Base-by-base conservation (phyloP, 2,329 filamentous ascomycete genomes). In the Colletotrichum paranaense region DNA sequence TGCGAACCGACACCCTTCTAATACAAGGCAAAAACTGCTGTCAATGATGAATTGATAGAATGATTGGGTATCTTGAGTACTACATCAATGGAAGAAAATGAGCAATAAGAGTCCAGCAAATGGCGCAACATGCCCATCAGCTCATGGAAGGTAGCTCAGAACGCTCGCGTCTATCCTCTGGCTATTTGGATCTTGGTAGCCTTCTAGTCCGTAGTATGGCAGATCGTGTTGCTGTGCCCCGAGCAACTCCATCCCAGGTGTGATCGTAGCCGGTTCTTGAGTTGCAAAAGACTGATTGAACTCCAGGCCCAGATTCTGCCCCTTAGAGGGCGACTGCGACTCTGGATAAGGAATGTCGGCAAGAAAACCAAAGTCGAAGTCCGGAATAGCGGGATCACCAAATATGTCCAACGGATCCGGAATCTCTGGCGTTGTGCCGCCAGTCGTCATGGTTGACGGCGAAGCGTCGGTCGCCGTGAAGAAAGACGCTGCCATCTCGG, bases 361-460 rank as follows among this genome's bases (percentile, higher is more conserved):
- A 0, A 71, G 22, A 28, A 73, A 71, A 0, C 42, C 22, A 9
- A 73, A 73, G 32, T 73, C 62, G n/a, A 73, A 73, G 35, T 73
- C 71, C 35, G 71, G 71, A 3, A 66, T 65, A 22, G 59, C 7
- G 1, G 62, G 56, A 16, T 70, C 49, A 12, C 16, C 32, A 5
- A 73, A 71, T 4, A 73, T 70, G 6, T 71, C 67, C 28, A 73
- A 49, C 2, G 71, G 71, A 16, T 73, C 71, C 3, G 71, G 71
- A 4, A 73, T 28, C 24, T 73, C 71, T 1, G 71, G 71, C 3
- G 71, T 73, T 9, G 67, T 71, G 8, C 56, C 67, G 1, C 46
- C n/a, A 5, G 71, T 73, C 0, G 67, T 66, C 60, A 66, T 70
- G n/a, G 67, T 71, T 12, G 71, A 73, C 7, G 71, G 71, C 5